These are phyloP conservation scores for Russula brevipes DNA, from an alignment of 768 basidiomycete genomes.

Conservation along the genomic window DNA sequence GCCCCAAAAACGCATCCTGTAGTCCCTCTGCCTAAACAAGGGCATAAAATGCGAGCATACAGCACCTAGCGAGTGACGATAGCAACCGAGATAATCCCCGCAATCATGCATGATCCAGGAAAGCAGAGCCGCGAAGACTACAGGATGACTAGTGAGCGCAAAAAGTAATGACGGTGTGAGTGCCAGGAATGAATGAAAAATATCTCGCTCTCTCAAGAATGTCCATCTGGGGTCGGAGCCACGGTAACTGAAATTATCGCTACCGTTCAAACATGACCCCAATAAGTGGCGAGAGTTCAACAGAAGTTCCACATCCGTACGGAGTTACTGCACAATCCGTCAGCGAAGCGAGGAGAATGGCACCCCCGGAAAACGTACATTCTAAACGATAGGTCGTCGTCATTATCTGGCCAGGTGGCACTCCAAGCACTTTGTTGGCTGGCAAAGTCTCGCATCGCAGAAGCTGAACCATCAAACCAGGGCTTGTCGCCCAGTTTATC, in stretches of 20 bases:
- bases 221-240: not conserved
- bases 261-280: not conserved
- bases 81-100: not conserved
- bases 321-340: constrained; percentile 29
- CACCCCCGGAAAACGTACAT: constrained; percentile 40
- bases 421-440: constrained; percentile 59
- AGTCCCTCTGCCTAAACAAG: not conserved
- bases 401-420: constrained; percentile 64
- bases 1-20: no score
- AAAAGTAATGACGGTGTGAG: not conserved
- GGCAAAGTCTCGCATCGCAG: constrained; percentile 72
- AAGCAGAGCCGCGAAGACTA: not conserved
- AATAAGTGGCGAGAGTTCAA: not conserved
- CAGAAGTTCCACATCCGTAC: constrained; percentile 37
- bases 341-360: not conserved
- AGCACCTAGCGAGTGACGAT: not conserved
- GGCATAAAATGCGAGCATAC: not conserved
- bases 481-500: constrained; percentile 54
- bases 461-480: constrained; percentile 60
- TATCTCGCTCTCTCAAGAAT: not conserved
- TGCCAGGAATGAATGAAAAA: not conserved
- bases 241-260: not conserved
- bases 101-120: not conserved
- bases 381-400: constrained; percentile 60
- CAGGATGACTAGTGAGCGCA: not conserved